A percentile compares a stretch with the other conserved stretches of the same genome.
Evolutionary conservation across 202 grass and related monocot species (phyloP).

Genomic region (Brachypodium distachyon): DNA sequence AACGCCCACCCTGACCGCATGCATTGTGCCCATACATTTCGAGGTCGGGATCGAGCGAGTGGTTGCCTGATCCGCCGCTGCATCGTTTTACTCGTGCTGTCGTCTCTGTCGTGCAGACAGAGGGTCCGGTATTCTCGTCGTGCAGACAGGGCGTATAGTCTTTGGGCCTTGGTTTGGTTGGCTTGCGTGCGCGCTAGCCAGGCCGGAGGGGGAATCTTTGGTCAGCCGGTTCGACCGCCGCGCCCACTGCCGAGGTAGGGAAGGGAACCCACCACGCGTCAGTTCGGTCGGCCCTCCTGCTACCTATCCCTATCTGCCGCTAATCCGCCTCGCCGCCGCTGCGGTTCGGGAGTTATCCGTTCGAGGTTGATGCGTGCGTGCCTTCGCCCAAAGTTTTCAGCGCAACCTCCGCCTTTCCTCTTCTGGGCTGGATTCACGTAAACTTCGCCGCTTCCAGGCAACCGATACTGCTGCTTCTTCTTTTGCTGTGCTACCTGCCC

Average conservation of each 20-base stretch:
- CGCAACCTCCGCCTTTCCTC: conserved; percentile 1
- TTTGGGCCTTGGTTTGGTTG: background rate
- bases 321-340: background rate
- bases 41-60: background rate
- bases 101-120: background rate
- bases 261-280: conserved; percentile 36
- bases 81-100: conserved; percentile 3
- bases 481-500: background rate
- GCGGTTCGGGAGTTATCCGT: background rate
- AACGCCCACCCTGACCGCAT: background rate
- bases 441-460: background rate
- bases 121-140: no score
- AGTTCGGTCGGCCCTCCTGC: background rate
- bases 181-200: background rate
- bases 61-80: background rate
- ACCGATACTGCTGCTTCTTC: background rate
- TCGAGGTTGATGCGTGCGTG: conserved; percentile 25
- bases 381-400: conserved; percentile 7
- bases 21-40: background rate
- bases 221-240: background rate
- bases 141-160: no score
- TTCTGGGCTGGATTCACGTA: conserved; percentile 2
- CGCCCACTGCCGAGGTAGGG: background rate
- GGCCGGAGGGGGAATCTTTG: conserved; percentile 14
- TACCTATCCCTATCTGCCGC: background rate